phyloP scores from a whole-genome alignment of 2,329 filamentous ascomycete genomes.

The Colletotrichum lini region DNA sequence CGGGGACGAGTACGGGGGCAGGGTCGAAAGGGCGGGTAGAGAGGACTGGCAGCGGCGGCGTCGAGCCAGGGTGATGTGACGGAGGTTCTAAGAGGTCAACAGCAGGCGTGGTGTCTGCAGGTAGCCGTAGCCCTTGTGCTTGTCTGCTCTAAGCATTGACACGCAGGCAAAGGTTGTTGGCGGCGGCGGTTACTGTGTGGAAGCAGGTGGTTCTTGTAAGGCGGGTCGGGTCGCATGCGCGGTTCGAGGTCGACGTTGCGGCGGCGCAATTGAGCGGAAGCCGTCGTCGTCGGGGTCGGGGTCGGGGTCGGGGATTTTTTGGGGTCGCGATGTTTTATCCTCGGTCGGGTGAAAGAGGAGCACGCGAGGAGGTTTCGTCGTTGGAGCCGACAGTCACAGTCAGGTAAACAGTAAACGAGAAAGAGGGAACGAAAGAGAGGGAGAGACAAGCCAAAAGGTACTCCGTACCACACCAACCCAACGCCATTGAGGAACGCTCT shows the following conservation, averaged over 20 bases:
- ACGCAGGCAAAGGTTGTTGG: constrained; percentile 25
- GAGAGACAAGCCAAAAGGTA: constrained; percentile 13
- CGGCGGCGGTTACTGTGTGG: constrained; percentile 24
- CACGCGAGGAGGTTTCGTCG: constrained; percentile 37
- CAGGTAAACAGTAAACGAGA: constrained; percentile 5
- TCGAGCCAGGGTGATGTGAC: constrained; percentile 36
- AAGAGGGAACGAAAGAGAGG: neutral
- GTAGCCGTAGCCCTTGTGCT: constrained; percentile 41
- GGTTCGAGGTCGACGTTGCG: constrained; percentile 12
- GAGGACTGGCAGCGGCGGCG: constrained; percentile 24
- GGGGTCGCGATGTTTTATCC: constrained; percentile 40
- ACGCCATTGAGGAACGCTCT: constrained; percentile 24
- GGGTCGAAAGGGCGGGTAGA: constrained; percentile 27
- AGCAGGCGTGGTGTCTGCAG: constrained; percentile 37
- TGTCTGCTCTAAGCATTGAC: constrained; percentile 38
- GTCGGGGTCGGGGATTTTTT: constrained; percentile 18
- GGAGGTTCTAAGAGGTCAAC: constrained; percentile 40
- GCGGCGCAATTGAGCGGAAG: constrained; percentile 24
- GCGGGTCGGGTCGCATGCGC: constrained; percentile 18
- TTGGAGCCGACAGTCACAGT: constrained; percentile 21
- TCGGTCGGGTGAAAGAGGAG: constrained; percentile 42
- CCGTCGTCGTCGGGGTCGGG: constrained; percentile 12
- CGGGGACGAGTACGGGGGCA: constrained; percentile 27
- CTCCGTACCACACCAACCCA: neutral
- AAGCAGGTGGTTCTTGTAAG: constrained; percentile 5